Evolutionary conservation across 176 grass and related monocot genomes (phyloP), one percentile per base, ranked within the genome.

Genomic region (Thalia dealbata): DNA sequence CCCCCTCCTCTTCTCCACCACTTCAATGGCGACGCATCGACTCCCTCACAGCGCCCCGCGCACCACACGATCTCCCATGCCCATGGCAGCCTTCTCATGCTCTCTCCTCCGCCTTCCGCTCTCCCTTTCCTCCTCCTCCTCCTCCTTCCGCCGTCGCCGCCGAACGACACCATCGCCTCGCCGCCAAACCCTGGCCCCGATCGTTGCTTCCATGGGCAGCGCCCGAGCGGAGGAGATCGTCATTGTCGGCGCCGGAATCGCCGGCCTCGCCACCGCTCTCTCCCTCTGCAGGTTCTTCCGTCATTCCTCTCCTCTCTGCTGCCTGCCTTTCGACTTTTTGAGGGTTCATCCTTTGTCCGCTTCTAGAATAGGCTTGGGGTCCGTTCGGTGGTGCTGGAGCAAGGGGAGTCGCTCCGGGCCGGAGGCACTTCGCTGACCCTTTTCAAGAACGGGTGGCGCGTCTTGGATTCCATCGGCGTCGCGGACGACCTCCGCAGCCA

Each of bases 381-480:
- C 19, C 24, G 61, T 42, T 77, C 88, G 35, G 38, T 86, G 52
- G 87, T 96, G 61, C 82, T 96, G 70, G 92, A 96, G 82, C 89
- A 96, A 74, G 82, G 89, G 25, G 48, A 71, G 26, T 55, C 92
- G 56, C 82, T 96, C 38, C 87, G 92, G 65, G 72, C 86, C 1
- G 92, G 89, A 14, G 92, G 92, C 67, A 92, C 89, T 66, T 96
- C 92, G 61, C 82, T 96, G 69, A 92, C 92, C 80, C 82, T 96
- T 43, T 92, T 86, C 81, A 96, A 88, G 80, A 96, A 92, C 74
- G 92, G 89, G 41, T 92, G 92, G 92, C 83, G 89, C 83, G 89
- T 88, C 22, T 85, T 96, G 64, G 87, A 96, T 82, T 60, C 84
- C 61, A 67, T 92, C 52, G 92, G 87, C 55, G 92, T 88, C n/a